Conservation (phyloP, 305 asterid genomes). For the Fraxinus platypoda region DNA sequence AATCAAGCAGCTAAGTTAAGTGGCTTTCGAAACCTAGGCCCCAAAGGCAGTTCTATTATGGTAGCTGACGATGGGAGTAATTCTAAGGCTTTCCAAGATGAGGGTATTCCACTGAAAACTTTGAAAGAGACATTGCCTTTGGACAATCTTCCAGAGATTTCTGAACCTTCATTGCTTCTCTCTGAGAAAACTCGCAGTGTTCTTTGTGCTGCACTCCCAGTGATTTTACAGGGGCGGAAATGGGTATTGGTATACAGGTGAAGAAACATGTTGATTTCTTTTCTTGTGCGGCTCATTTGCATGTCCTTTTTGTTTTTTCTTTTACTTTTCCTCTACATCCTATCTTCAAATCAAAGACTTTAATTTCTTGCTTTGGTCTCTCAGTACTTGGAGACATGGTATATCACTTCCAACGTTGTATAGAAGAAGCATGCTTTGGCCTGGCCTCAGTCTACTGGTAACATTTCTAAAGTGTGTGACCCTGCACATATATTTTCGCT, state of each 20-base stretch:
- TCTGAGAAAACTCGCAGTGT: slow-evolving; percentile 62
- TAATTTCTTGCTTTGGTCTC: slow-evolving; percentile 18
- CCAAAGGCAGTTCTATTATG: slow-evolving; percentile 50
- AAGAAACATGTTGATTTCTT: background rate
- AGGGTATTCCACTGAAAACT: slow-evolving; percentile 47
- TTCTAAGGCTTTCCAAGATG: slow-evolving; percentile 35
- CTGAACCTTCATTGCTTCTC: slow-evolving; percentile 85
- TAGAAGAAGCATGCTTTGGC: slow-evolving; percentile 89
- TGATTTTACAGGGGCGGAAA: slow-evolving; percentile 72
- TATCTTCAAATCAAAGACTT: slow-evolving; percentile 5
- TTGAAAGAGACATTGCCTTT: slow-evolving; percentile 35
- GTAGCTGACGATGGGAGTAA: slow-evolving; percentile 37
- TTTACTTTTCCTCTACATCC: slow-evolving; percentile 10
- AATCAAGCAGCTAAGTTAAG: slow-evolving; percentile 64
- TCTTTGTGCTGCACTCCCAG: slow-evolving; percentile 70
- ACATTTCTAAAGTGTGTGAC: slow-evolving; percentile 9
- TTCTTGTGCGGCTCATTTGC: background rate
- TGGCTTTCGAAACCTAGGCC: slow-evolving; percentile 55
- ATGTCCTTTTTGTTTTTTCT: background rate
- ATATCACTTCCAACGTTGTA: slow-evolving; percentile 87
- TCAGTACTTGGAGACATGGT: slow-evolving; percentile 96
- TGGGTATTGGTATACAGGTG: slow-evolving; percentile 91
- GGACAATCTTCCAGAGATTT: slow-evolving; percentile 62
- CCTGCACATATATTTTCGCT: background rate
- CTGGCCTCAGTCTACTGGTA: slow-evolving; percentile 92